These are phyloP conservation scores for Allantophomopsis lycopodina DNA, from an alignment of 2,329 filamentous ascomycete species.

Conservation along the genomic window DNA sequence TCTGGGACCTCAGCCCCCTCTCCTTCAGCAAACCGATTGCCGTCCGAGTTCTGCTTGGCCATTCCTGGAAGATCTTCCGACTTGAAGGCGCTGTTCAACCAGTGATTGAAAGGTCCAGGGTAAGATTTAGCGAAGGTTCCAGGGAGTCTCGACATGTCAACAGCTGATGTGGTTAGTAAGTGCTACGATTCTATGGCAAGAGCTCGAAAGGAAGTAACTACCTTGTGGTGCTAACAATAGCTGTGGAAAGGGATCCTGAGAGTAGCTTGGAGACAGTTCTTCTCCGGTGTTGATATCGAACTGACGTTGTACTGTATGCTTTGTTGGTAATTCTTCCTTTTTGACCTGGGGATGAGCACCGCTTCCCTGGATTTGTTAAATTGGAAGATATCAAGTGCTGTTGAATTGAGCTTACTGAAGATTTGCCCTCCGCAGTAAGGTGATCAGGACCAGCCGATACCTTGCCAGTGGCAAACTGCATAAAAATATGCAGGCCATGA, in stretches of 20 bases:
- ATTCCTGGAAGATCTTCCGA: not conserved
- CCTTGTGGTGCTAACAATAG: not conserved
- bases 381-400: not conserved
- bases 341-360: not conserved
- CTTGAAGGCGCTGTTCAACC: not conserved
- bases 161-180: not conserved
- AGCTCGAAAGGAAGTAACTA: not conserved
- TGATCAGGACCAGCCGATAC: not conserved
- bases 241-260: conserved; percentile 22
- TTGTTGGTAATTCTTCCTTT: not conserved
- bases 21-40: no score
- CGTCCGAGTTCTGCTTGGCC: not conserved
- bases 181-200: not conserved
- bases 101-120: not conserved
- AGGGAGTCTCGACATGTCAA: not conserved
- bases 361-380: not conserved
- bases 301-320: not conserved
- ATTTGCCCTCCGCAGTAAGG: not conserved
- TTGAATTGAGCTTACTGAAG: not conserved
- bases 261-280: not conserved
- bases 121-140: not conserved
- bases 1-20: not conserved
- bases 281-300: not conserved
- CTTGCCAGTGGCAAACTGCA: not conserved
- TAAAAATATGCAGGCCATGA: conserved; percentile 13